Evolutionary conservation across 768 basidiomycete genomes (phyloP).

Genomic region (Mycena maculata): DNA sequence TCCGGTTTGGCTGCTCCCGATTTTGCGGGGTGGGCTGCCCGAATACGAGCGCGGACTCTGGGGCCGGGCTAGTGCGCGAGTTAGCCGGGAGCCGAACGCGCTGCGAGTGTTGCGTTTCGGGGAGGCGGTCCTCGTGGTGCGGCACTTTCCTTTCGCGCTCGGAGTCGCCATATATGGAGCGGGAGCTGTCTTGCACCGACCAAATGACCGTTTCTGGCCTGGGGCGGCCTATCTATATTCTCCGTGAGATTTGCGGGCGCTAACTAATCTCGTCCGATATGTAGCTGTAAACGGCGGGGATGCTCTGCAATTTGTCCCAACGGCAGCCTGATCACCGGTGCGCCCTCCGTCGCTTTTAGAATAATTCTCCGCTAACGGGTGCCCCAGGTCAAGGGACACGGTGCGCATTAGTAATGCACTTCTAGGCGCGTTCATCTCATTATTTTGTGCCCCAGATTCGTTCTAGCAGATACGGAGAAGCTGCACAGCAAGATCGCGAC

Average conservation of each 20-base stretch:
- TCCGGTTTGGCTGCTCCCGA: background rate
- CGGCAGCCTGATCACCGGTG: constrained; percentile 75
- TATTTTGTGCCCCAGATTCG: constrained; percentile 58
- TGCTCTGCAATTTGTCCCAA: constrained; percentile 85
- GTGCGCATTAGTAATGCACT: constrained; percentile 49
- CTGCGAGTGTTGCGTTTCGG: background rate
- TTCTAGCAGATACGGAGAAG: constrained; percentile 77
- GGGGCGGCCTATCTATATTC: background rate
- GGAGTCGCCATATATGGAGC: background rate
- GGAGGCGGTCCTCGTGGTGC: background rate
- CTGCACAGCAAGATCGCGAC: constrained; percentile 73
- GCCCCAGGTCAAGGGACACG: constrained; percentile 71
- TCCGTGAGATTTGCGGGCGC: background rate
- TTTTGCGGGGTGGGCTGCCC: background rate
- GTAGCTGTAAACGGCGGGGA: constrained; percentile 78
- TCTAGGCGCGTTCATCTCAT: constrained; percentile 7
- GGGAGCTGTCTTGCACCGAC: background rate
- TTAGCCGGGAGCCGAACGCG: constrained; percentile 17
- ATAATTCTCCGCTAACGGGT: background rate
- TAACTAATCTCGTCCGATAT: constrained; percentile 10
- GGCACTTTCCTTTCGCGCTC: background rate
- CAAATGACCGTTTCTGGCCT: background rate
- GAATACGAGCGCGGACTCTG: background rate
- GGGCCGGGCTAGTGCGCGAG: constrained; percentile 1
- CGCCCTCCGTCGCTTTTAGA: background rate